Percentiles rank a stretch among this genome's conserved stretches.
Conservation (phyloP, 331 rosid genomes). For the Acacia pycnantha region DNA sequence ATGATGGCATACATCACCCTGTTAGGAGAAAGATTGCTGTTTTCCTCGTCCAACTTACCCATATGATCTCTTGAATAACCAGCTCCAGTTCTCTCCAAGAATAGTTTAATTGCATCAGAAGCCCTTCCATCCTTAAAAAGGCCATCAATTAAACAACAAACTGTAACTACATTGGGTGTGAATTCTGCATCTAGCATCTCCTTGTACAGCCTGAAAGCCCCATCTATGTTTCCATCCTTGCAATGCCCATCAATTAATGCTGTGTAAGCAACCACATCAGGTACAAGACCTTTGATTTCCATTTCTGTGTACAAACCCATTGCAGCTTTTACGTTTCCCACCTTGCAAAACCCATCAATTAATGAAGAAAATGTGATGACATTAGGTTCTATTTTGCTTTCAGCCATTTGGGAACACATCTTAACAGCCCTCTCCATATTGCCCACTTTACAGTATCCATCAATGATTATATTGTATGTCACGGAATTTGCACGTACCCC, state of each 20-base stretch:
- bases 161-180: constrained; percentile 51
- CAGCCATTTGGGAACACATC: constrained; percentile 60
- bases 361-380: constrained; percentile 58
- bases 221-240: constrained; percentile 53
- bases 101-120: constrained; percentile 52
- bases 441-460: constrained; percentile 59
- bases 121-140: constrained; percentile 60
- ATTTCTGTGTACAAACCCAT: constrained; percentile 62
- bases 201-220: constrained; percentile 49
- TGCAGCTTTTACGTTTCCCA: constrained; percentile 52
- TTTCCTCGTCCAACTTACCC: background rate
- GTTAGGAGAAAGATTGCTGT: constrained; percentile 41
- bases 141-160: constrained; percentile 66
- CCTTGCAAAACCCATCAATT: constrained; percentile 75
- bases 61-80: constrained; percentile 14
- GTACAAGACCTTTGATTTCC: constrained; percentile 56
- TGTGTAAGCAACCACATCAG: constrained; percentile 67
- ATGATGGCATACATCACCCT: constrained; percentile 51
- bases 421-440: constrained; percentile 67
- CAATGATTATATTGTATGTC: constrained; percentile 57
- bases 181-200: constrained; percentile 61
- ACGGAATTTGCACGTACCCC: constrained; percentile 51
- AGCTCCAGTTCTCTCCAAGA: constrained; percentile 46
- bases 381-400: constrained; percentile 53
- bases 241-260: constrained; percentile 69